Evolutionary conservation across 441 rosid genomes (phyloP).

Genomic region (Eruca vesicaria): DNA sequence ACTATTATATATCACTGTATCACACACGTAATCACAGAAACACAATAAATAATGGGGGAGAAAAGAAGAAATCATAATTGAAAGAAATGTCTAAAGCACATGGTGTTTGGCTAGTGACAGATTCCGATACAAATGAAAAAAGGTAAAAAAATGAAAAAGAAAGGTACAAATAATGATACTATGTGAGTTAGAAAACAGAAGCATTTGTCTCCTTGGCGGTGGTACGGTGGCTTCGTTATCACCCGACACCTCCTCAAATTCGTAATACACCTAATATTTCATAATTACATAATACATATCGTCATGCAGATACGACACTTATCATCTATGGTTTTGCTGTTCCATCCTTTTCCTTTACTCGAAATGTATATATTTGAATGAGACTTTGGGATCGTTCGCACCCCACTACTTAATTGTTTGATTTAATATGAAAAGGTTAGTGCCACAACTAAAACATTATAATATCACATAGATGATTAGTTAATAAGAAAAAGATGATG

Average conservation of each 20-base stretch:
- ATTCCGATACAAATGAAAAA: too few relatives aligned
- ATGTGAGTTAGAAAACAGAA: neutral
- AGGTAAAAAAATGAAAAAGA: too few relatives aligned
- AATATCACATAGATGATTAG: too few relatives aligned
- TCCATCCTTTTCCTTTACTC: constrained; percentile 8
- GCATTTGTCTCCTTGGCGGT: constrained; percentile 38
- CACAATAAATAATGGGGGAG: neutral
- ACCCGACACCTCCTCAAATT: constrained; percentile 34
- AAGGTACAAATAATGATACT: constrained; percentile 1
- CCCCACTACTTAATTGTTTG: neutral
- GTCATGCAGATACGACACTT: constrained; percentile 22
- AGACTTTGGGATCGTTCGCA: constrained; percentile 9
- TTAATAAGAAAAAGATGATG: too few relatives aligned
- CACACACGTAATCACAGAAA: neutral
- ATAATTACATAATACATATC: constrained; percentile 8
- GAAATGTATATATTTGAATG: constrained; percentile 12
- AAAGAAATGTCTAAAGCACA: constrained; percentile 32
- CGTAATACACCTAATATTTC: too few relatives aligned
- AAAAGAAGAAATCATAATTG: constrained; percentile 14
- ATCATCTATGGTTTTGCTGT: constrained; percentile 5
- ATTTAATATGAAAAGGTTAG: too few relatives aligned
- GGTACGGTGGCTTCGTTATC: constrained; percentile 36
- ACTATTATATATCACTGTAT: too few relatives aligned
- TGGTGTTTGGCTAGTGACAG: constrained; percentile 24
- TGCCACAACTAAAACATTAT: neutral